A percentile compares a stretch with the other conserved stretches of the same genome.
Evolutionary conservation across 345 rosid species (phyloP).

Genomic region (Camelina laxa): DNA sequence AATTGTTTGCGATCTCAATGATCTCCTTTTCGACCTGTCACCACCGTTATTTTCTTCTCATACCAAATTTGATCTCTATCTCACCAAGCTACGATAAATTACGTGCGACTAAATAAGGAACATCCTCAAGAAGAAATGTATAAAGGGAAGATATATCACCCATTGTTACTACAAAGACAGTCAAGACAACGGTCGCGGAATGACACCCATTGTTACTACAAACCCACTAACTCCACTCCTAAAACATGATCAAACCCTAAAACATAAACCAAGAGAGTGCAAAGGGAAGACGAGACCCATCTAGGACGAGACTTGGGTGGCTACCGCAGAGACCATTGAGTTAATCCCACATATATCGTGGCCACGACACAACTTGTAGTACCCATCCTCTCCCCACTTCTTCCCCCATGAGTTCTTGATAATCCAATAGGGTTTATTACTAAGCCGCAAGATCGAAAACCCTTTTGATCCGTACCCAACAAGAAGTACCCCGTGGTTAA

Average conservation of each 20-base stretch:
- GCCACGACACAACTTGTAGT: constrained; percentile 80
- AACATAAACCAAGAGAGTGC: constrained; percentile 1
- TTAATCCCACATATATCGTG: constrained; percentile 76
- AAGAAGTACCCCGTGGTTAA: constrained; percentile 80
- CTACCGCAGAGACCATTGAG: constrained; percentile 89
- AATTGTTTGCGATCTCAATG: too few species aligned
- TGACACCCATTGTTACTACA: not conserved
- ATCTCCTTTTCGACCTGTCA: too few species aligned
- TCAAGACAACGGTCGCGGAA: not conserved
- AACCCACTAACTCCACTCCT: not conserved
- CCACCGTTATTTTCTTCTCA: not conserved
- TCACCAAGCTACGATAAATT: not conserved
- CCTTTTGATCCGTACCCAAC: constrained; percentile 83
- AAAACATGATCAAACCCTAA: not conserved
- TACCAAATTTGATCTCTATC: not conserved
- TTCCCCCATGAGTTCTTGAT: constrained; percentile 94
- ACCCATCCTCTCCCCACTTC: constrained; percentile 83
- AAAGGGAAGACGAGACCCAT: constrained; percentile 21
- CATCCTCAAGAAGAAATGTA: not conserved
- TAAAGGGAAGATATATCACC: not conserved
- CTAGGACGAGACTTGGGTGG: constrained; percentile 48
- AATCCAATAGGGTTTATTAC: constrained; percentile 80
- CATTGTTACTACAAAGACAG: not conserved
- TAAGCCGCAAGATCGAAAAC: constrained; percentile 69
- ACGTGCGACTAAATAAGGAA: not conserved